phyloP scores from a whole-genome alignment of 2,329 filamentous ascomycete genomes.

The Tolypocladium ophioglossoides region DNA sequence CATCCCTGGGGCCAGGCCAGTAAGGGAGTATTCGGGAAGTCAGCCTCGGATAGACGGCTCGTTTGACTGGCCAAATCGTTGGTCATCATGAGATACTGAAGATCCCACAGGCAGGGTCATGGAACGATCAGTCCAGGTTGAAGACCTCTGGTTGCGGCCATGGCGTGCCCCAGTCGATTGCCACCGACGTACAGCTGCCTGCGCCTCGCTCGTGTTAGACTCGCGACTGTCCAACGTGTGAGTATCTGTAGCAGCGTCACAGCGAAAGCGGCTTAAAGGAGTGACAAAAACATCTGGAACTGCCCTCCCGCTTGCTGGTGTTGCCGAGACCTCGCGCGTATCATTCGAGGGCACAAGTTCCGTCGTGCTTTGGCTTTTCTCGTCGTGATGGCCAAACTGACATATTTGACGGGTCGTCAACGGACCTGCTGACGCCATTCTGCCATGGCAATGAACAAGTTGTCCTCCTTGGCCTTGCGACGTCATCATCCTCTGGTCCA shows the following conservation, averaged over 20 bases:
- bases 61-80: neutral
- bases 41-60: neutral
- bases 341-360: neutral
- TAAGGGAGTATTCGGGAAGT: neutral
- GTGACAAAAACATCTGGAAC: conserved; percentile 10
- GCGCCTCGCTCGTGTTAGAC: neutral
- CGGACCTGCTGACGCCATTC: neutral
- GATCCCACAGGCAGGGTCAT: neutral
- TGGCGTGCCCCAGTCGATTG: conserved; percentile 2
- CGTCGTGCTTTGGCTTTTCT: neutral
- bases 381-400: neutral
- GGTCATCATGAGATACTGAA: neutral
- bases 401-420: neutral
- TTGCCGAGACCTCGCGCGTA: neutral
- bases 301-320: neutral
- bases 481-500: neutral
- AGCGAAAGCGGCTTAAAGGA: conserved; percentile 10
- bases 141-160: neutral
- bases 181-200: conserved; percentile 1
- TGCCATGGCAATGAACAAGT: neutral
- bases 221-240: neutral
- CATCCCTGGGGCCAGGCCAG: neutral
- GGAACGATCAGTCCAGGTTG: neutral
- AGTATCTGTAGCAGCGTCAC: neutral
- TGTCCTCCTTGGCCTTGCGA: neutral